Conservation (phyloP, 305 asterid genomes). For the Rubia peregrina region DNA sequence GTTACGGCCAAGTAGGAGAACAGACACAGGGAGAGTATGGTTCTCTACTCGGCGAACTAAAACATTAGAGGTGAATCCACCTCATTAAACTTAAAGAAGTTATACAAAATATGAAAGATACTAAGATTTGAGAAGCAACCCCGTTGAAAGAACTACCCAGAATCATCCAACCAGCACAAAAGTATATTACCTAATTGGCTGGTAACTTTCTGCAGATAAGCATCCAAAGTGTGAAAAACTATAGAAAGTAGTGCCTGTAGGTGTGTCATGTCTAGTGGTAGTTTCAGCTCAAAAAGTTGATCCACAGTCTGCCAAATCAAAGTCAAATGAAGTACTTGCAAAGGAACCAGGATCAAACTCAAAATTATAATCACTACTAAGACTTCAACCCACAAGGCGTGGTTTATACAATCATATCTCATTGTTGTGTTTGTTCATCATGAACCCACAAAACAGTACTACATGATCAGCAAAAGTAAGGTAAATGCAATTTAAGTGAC, state of each 20-base stretch:
- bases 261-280: conserved; percentile 91
- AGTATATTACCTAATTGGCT: conserved; percentile 63
- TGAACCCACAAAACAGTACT: neutral
- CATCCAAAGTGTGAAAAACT: conserved; percentile 79
- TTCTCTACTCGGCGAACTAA: neutral
- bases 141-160: neutral
- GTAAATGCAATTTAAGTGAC: neutral
- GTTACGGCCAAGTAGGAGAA: neutral
- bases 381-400: neutral
- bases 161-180: neutral
- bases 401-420: neutral
- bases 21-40: neutral
- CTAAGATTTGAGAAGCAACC: neutral
- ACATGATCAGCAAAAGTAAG: neutral
- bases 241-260: conserved; percentile 88
- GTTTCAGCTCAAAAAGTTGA: conserved; percentile 80
- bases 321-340: conserved; percentile 19
- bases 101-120: neutral
- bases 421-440: neutral
- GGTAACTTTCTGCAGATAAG: conserved; percentile 65
- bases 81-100: neutral
- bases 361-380: neutral
- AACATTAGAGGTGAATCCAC: neutral
- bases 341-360: conserved; percentile 13
- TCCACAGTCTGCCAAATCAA: conserved; percentile 76